These are phyloP conservation scores for Ophiorrhiza pumila DNA, from an alignment of 257 asterid genomes.

Conservation along the genomic window DNA sequence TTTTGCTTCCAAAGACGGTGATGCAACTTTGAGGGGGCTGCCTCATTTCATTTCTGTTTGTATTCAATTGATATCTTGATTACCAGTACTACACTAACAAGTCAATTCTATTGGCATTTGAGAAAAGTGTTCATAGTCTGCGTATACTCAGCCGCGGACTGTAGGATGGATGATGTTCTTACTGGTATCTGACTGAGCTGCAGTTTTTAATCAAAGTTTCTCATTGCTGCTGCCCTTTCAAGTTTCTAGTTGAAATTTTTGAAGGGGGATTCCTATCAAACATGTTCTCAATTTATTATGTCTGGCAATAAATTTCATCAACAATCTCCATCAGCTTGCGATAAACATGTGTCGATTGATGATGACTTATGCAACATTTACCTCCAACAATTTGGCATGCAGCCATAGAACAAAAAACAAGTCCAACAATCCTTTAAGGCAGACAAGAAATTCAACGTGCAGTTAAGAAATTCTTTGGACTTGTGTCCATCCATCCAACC, in stretches of 20 bases:
- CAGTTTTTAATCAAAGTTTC: neutral
- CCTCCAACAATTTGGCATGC: no score
- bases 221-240: neutral
- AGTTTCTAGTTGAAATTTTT: neutral
- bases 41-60: neutral
- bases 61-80: constrained; percentile 25
- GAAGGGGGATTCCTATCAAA: neutral
- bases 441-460: neutral
- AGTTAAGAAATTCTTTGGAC: neutral
- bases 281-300: no score
- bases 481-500: neutral
- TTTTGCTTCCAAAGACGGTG: constrained; percentile 41
- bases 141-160: constrained; percentile 31
- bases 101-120: constrained; percentile 41
- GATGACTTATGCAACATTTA: no score
- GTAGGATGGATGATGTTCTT: constrained; percentile 6
- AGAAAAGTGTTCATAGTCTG: constrained; percentile 36
- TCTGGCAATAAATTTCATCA: no score
- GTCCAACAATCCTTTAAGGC: constrained; percentile 3
- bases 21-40: constrained; percentile 25
- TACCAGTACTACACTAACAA: constrained; percentile 15
- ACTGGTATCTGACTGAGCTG: neutral
- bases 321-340: no score
- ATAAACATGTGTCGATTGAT: no score
- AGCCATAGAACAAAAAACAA: no score